Percentiles rank a stretch among this genome's conserved stretches.
These are phyloP conservation scores for Cladosporium sphaerospermum DNA, from an alignment of 2,329 filamentous ascomycete genomes.

Conservation along the genomic window DNA sequence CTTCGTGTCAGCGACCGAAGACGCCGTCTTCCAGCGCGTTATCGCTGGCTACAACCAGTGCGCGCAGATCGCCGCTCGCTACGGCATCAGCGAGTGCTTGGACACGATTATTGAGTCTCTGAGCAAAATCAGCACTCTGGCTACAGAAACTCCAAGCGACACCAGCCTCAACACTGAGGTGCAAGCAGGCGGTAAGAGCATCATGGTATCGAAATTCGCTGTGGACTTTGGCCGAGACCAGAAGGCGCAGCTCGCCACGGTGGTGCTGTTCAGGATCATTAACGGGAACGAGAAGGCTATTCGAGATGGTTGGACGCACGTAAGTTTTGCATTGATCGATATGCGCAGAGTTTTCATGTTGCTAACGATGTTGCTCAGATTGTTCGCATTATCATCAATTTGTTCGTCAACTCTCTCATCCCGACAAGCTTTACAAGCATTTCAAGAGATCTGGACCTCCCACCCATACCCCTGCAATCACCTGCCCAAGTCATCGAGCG, in stretches of 20 bases:
- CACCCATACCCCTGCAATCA: constrained; percentile 79
- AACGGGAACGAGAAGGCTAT: constrained; percentile 76
- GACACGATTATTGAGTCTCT: constrained; percentile 91
- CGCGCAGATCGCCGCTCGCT: constrained; percentile 81
- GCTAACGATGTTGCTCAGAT: constrained; percentile 53
- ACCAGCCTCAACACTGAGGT: constrained; percentile 92
- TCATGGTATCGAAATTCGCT: constrained; percentile 98
- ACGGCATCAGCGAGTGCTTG: constrained; percentile 75
- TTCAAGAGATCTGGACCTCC: constrained; percentile 62
- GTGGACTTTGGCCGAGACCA: constrained; percentile 93
- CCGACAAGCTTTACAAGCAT: constrained; percentile 67
- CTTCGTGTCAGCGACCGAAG: constrained; percentile 97
- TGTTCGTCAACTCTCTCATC: constrained; percentile 92
- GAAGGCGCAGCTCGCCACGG: constrained; percentile 84
- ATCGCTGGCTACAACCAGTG: constrained; percentile 95
- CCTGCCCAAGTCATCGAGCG: constrained; percentile 91
- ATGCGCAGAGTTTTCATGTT: neutral
- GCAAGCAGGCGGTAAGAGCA: constrained; percentile 74
- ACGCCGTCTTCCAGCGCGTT: constrained; percentile 87
- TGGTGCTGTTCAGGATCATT: constrained; percentile 91
- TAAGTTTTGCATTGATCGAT: constrained; percentile 40
- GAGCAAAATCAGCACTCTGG: constrained; percentile 82
- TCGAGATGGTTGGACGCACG: constrained; percentile 69
- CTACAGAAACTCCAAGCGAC: constrained; percentile 67
- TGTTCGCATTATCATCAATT: constrained; percentile 85